A percentile compares a stretch with the other conserved stretches of the same genome.
phyloP scores from a whole-genome alignment of 371 early-diverging fungal species.

The Actinomortierella wolfii region DNA sequence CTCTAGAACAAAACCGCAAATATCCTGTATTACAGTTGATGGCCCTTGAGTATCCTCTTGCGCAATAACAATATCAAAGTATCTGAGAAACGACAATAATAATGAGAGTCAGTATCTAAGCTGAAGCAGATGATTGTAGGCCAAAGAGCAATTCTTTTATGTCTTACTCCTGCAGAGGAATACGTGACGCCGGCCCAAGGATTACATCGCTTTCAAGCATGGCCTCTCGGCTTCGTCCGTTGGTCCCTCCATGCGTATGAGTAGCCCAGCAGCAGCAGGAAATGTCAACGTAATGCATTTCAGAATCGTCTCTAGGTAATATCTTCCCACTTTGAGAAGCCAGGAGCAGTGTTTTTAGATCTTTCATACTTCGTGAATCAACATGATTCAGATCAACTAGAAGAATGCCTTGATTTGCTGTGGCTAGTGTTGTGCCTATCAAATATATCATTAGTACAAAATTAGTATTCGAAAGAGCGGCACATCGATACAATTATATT shows the following conservation, averaged over 20 bases:
- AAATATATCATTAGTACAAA: no score
- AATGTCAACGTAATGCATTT: constrained; percentile 6
- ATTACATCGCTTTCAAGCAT: background rate
- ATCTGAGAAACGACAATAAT: background rate
- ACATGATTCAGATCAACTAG: background rate
- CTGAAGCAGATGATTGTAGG: background rate
- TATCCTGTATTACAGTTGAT: background rate
- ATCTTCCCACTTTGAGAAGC: constrained; percentile 14
- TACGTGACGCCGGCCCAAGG: background rate
- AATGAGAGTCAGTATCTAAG: background rate
- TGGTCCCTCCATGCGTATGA: background rate
- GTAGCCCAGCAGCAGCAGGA: constrained; percentile 36
- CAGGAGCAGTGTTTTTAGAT: constrained; percentile 7
- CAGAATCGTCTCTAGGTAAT: constrained; percentile 7
- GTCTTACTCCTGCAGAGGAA: constrained; percentile 26
- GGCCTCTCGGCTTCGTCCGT: no score
- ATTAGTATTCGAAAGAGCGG: background rate
- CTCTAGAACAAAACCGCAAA: background rate
- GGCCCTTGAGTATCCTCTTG: constrained; percentile 20
- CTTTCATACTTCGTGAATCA: background rate
- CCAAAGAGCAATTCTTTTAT: background rate
- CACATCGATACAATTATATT: background rate
- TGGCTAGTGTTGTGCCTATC: background rate
- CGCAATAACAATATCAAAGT: constrained; percentile 28
- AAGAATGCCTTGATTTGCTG: no score